Conservation (phyloP, 768 basidiomycete species). For the Chiua virens region DNA sequence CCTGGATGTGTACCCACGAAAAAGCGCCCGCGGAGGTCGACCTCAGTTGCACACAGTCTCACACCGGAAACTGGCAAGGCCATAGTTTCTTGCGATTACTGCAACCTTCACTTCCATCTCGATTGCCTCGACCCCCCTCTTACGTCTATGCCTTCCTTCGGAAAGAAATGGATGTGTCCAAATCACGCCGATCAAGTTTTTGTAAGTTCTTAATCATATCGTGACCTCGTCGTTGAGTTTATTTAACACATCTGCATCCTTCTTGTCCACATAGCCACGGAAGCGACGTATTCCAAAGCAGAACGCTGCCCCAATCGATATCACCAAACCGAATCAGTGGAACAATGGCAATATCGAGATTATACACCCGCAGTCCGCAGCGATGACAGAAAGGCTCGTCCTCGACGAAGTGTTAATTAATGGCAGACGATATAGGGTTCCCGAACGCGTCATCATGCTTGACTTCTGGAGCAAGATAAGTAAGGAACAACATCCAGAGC, state of each 20-base stretch:
- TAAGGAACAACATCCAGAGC: constrained; percentile 39
- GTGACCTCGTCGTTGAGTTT: background rate
- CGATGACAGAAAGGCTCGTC: constrained; percentile 47
- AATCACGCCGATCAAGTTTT: constrained; percentile 88
- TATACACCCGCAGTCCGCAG: constrained; percentile 61
- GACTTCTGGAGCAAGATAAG: constrained; percentile 93
- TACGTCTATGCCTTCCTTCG: constrained; percentile 77
- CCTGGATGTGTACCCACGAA: constrained; percentile 52
- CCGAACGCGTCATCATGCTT: constrained; percentile 86
- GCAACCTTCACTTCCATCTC: constrained; percentile 92
- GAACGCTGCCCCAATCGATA: constrained; percentile 64
- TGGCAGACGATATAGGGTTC: constrained; percentile 87
- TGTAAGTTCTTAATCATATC: constrained; percentile 47
- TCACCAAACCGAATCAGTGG: constrained; percentile 67
- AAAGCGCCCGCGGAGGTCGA: constrained; percentile 54
- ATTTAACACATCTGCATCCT: background rate
- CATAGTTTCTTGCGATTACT: constrained; percentile 95
- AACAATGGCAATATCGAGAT: constrained; percentile 96
- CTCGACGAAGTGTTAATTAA: constrained; percentile 87
- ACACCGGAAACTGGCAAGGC: constrained; percentile 60
- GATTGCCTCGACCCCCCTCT: constrained; percentile 95
- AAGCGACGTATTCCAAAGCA: constrained; percentile 81
- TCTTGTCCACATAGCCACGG: constrained; percentile 51
- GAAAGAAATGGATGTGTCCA: constrained; percentile 99
- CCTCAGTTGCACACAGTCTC: constrained; percentile 37